These are phyloP conservation scores for Plasmodium berghei DNA, from an alignment of 169 alveolate genomes.

Conservation along the genomic window DNA sequence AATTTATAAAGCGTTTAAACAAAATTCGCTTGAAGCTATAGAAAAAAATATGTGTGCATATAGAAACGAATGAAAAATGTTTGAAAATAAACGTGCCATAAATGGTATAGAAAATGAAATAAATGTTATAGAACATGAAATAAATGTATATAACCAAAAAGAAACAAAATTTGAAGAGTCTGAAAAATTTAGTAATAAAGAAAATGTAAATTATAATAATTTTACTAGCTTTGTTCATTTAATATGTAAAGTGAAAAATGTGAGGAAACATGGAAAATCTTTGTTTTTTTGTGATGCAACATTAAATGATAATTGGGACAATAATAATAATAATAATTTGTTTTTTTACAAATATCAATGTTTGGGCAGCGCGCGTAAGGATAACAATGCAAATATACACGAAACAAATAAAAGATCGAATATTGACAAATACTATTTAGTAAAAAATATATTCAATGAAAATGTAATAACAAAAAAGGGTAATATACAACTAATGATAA, in stretches of 20 bases:
- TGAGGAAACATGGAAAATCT: slow-evolving; percentile 64
- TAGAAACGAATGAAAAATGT: not conserved
- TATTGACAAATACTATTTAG: slow-evolving; percentile 2
- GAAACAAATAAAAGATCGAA: not conserved
- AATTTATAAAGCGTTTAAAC: too few relatives aligned
- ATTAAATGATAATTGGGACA: slow-evolving; percentile 7
- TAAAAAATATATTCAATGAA: slow-evolving; percentile 45
- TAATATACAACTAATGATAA: slow-evolving; percentile 37
- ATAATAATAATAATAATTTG: slow-evolving; percentile 1
- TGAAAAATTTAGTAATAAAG: not conserved
- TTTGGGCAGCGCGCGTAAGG: not conserved
- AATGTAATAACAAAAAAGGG: not conserved
- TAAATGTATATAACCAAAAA: slow-evolving; percentile 34
- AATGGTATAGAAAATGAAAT: slow-evolving; percentile 1
- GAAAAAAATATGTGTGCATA: too few relatives aligned
- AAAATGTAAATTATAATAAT: not conserved
- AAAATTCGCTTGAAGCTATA: too few relatives aligned
- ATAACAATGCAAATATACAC: not conserved
- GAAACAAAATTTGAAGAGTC: slow-evolving; percentile 17
- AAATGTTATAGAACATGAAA: slow-evolving; percentile 23
- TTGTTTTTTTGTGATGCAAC: slow-evolving; percentile 48
- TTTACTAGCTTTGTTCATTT: slow-evolving; percentile 56
- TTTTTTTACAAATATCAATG: slow-evolving; percentile 35
- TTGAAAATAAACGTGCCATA: slow-evolving; percentile 3
- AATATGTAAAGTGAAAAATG: slow-evolving; percentile 71